These are phyloP conservation scores for Alternaria sp. DNA, from an alignment of 2,329 filamentous ascomycete species.

Conservation along the genomic window DNA sequence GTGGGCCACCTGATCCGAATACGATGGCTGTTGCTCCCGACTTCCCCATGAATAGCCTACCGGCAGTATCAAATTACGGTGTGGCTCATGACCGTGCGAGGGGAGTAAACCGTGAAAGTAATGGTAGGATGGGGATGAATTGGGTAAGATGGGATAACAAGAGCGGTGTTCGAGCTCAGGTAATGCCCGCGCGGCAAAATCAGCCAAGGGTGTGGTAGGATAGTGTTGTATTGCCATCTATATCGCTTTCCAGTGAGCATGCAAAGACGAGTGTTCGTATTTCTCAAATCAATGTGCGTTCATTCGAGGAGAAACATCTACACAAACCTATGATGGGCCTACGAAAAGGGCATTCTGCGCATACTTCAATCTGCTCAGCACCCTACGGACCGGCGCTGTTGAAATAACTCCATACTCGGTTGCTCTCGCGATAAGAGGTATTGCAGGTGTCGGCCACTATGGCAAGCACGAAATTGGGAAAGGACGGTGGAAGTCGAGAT, in stretches of 20 bases:
- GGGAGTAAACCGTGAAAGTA: neutral
- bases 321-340: neutral
- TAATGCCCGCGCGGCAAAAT: neutral
- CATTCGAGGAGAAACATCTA: neutral
- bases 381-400: neutral
- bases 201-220: neutral
- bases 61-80: neutral
- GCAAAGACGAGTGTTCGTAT: neutral
- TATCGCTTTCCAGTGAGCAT: neutral
- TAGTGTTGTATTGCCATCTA: neutral
- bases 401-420: too few species aligned
- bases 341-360: neutral
- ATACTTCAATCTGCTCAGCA: neutral
- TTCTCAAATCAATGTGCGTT: neutral
- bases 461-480: neutral
- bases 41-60: constrained; percentile 13
- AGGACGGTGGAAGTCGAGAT: neutral
- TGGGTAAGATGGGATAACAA: neutral
- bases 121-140: neutral
- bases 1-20: constrained; percentile 15
- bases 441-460: too few species aligned
- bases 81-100: neutral
- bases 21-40: neutral
- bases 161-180: neutral
- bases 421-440: neutral